Base-by-base conservation (phyloP, 2,329 filamentous ascomycete genomes). In the Trichoderma sp. region DNA sequence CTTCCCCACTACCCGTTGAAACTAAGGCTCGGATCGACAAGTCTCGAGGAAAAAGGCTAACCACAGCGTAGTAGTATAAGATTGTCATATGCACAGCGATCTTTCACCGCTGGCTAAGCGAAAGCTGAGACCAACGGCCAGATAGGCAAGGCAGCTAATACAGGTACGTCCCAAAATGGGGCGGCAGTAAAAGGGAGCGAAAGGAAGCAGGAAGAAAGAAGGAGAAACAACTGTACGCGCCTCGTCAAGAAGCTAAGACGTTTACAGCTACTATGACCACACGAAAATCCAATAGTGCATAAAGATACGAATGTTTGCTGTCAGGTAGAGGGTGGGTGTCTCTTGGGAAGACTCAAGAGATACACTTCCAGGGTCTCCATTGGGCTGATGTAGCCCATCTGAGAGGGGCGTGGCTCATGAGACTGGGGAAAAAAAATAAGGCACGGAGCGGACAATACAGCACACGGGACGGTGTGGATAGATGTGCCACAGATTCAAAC, bases 311-410 rank as follows among this genome's bases (percentile, higher is more conserved):
- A 40, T 31, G 24, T 16, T 55, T 55, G 33, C 21, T 53, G 14
- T 6, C 10, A 19, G 43, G n/a, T 11, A 24, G 29, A 35, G 35
- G 8, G 16, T 47, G 40, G 8, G 35, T 56, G 61, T 64, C 49
- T 64, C 35, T 29, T 64, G 61, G 61, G 61, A 40, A 64, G 61
- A 64, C 16, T 31, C 11, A 27, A 35, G 61, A 31, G 24, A 56
- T 56, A 56, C 24, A 19, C 5, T 16, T 10, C 37, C 13, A 19
- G 49, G 49, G 19, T 56, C 14, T 21, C 14, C 31, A 63, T 56
- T 64, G 52, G 61, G 16, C 14, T 27, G 27, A n/a, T 53, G 29
- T n/a, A 2, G 21, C n/a, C 19, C 14, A 3, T 64, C 24, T 19
- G 2, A 19, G 33, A 24, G 35, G 53, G 47, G 37, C 40, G 47